Conservation (phyloP, 345 rosid species). For the Citrus maxima region DNA sequence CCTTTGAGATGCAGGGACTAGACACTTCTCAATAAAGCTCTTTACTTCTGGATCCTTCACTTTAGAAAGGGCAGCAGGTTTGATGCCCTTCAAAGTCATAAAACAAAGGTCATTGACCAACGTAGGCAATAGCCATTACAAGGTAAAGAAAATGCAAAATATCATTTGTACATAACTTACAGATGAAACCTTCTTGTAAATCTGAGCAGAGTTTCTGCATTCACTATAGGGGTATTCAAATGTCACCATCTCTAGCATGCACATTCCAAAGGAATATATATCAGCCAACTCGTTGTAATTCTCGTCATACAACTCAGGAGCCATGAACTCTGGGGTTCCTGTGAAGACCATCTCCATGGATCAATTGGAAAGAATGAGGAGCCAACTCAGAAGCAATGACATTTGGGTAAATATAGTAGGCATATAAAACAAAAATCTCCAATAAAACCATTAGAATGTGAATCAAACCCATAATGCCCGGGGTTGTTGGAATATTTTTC, state of each 20-base stretch:
- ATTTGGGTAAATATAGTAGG: not conserved
- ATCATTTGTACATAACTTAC: constrained; percentile 36
- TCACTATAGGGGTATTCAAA: constrained; percentile 81
- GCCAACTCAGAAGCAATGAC: not conserved
- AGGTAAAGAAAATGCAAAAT: constrained; percentile 10
- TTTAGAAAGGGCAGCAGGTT: constrained; percentile 74
- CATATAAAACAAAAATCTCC: not conserved
- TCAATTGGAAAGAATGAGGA: not conserved
- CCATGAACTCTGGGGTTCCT: constrained; percentile 95
- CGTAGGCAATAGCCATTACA: not conserved
- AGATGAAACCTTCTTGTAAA: constrained; percentile 82
- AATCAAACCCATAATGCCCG: not conserved
- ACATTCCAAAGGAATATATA: constrained; percentile 84
- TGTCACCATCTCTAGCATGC: constrained; percentile 87
- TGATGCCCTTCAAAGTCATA: constrained; percentile 57
- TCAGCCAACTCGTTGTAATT: constrained; percentile 77
- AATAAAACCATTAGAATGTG: not conserved
- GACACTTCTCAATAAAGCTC: constrained; percentile 80
- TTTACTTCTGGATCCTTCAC: constrained; percentile 69
- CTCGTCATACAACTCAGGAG: constrained; percentile 87
- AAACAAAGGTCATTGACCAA: constrained; percentile 10
- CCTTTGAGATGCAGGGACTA: constrained; percentile 75
- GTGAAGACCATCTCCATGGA: constrained; percentile 13
- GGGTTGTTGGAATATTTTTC: not conserved
- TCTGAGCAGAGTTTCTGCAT: constrained; percentile 83